Percentiles rank a stretch among this genome's conserved stretches.
phyloP scores from a whole-genome alignment of 352 stramenopile species.

The Globisporangium paddicum region DNA sequence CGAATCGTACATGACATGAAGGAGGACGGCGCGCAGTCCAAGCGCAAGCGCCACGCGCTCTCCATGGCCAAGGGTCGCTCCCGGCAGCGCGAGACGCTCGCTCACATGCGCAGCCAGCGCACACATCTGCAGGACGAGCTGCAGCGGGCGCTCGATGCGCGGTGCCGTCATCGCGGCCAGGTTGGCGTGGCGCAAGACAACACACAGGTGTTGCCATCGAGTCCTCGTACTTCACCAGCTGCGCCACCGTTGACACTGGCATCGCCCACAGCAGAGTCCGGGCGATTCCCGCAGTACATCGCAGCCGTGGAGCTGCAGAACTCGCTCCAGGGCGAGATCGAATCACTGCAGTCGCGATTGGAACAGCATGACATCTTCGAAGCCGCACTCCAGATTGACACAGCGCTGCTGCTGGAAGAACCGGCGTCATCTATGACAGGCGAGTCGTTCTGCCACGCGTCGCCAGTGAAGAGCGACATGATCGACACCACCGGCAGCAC shows the following conservation, averaged over 20 bases:
- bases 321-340: constrained; percentile 24
- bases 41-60: constrained; percentile 9
- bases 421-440: background rate
- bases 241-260: background rate
- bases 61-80: constrained; percentile 24
- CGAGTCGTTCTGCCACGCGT: constrained; percentile 6
- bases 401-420: background rate
- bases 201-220: background rate
- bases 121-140: constrained; percentile 17
- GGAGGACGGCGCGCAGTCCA: constrained; percentile 1
- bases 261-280: background rate
- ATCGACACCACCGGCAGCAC: constrained; percentile 5
- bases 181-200: background rate
- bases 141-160: constrained; percentile 15
- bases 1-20: constrained; percentile 4
- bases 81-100: constrained; percentile 22
- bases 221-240: background rate
- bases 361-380: constrained; percentile 33
- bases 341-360: constrained; percentile 18
- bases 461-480: constrained; percentile 1
- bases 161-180: constrained; percentile 3
- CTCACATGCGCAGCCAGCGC: constrained; percentile 23
- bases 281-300: constrained; percentile 18
- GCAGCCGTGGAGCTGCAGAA: constrained; percentile 24
- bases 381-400: constrained; percentile 22